Conservation (phyloP, 495 filamentous ascomycete genomes). For the Penicillium fimorum region DNA sequence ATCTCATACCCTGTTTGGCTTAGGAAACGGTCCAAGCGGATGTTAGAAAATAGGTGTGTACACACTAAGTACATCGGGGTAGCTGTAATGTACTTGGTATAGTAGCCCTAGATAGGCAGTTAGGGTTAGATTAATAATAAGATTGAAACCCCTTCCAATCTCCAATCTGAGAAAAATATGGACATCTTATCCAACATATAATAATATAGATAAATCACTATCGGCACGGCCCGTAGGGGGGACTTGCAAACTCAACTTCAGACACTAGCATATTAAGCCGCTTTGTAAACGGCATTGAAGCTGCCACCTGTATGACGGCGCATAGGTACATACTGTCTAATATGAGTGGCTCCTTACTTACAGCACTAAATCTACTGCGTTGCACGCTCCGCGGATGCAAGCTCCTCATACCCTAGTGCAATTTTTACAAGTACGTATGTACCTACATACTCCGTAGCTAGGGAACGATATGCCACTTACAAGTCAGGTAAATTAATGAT, state of each 20-base stretch:
- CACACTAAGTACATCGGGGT: neutral
- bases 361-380: neutral
- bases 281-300: constrained; percentile 18
- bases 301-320: constrained; percentile 13
- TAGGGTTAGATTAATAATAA: neutral
- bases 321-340: constrained; percentile 1
- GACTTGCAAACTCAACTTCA: neutral
- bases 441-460: neutral
- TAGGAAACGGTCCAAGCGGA: neutral
- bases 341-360: neutral
- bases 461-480: neutral
- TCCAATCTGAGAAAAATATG: neutral
- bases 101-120: neutral
- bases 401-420: neutral
- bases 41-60: neutral
- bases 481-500: neutral
- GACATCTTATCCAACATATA: neutral
- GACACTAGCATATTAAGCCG: neutral
- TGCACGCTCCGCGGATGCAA: neutral
- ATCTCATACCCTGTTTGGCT: neutral
- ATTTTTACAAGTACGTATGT: neutral
- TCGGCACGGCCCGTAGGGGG: constrained; percentile 9
- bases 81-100: neutral
- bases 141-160: neutral
- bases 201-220: neutral